phyloP scores from a whole-genome alignment of 208 protist species.

The Angomonas desouzai region DNA sequence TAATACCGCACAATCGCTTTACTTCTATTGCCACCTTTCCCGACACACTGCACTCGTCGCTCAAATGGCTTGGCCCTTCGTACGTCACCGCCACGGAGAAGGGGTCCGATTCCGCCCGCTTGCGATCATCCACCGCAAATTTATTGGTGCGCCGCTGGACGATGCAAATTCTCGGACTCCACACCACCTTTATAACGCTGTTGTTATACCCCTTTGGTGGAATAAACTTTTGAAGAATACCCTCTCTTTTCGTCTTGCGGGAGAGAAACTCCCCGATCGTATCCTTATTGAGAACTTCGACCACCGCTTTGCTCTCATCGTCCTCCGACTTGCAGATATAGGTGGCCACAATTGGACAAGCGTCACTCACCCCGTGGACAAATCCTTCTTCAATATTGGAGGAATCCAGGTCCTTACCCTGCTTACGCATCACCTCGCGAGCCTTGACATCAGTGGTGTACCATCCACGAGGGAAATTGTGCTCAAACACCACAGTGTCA shows the following conservation, averaged over 20 bases:
- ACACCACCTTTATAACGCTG: constrained; percentile 80
- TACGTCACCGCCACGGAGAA: constrained; percentile 80
- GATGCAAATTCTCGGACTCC: constrained; percentile 82
- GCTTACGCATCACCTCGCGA: constrained; percentile 75
- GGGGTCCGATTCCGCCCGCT: constrained; percentile 61
- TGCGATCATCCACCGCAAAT: constrained; percentile 61
- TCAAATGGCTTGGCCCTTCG: constrained; percentile 78
- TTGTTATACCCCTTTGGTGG: constrained; percentile 83
- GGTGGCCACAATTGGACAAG: constrained; percentile 65
- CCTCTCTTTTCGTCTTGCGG: constrained; percentile 75
- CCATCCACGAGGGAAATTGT: constrained; percentile 88
- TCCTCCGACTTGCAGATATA: constrained; percentile 67
- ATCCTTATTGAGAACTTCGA: constrained; percentile 86
- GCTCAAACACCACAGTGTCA: constrained; percentile 87
- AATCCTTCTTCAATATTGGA: constrained; percentile 79
- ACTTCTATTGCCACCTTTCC: constrained; percentile 68
- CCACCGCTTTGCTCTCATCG: constrained; percentile 46
- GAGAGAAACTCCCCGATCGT: constrained; percentile 68
- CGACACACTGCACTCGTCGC: constrained; percentile 68
- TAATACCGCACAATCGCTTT: constrained; percentile 76
- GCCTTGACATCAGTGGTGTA: constrained; percentile 83
- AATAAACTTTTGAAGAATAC: constrained; percentile 85
- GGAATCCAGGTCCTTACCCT: constrained; percentile 84
- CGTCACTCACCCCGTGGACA: constrained; percentile 25
- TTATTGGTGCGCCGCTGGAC: constrained; percentile 85